Percentiles rank a stretch among this genome's conserved stretches.
Conservation (phyloP, 169 alveolate genomes). For the Plasmodium coatneyi region DNA sequence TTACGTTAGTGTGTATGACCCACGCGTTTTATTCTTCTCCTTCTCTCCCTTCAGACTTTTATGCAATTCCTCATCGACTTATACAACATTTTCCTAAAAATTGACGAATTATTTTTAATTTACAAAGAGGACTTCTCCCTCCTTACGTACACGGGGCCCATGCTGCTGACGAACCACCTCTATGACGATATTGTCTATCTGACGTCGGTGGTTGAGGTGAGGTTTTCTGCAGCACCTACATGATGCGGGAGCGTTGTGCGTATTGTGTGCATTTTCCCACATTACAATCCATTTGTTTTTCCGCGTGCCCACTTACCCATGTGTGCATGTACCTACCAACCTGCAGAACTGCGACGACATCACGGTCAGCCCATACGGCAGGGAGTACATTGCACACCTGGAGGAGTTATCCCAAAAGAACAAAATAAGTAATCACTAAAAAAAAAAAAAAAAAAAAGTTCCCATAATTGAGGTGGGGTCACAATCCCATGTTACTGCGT, state of each 20-base stretch:
- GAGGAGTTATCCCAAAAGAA: constrained; percentile 37
- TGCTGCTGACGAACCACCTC: constrained; percentile 47
- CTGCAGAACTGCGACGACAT: constrained; percentile 35
- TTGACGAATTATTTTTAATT: constrained; percentile 39
- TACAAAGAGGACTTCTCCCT: constrained; percentile 21
- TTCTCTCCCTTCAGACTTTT: constrained; percentile 19
- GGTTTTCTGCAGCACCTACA: not conserved
- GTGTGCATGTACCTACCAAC: not conserved
- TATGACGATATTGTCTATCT: constrained; percentile 53
- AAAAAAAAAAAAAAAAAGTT: not conserved
- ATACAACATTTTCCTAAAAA: constrained; percentile 64
- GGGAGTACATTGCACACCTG: constrained; percentile 50
- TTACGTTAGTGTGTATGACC: not conserved
- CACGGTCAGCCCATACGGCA: constrained; percentile 62
- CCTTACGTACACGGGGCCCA: constrained; percentile 59
- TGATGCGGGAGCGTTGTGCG: not conserved
- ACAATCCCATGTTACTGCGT: not conserved
- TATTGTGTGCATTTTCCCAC: not conserved
- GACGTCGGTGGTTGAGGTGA: constrained; percentile 63
- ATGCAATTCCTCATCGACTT: constrained; percentile 63
- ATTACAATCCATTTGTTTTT: not conserved
- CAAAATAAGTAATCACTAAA: constrained; percentile 52
- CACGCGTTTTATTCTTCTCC: not conserved
- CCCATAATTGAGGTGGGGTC: not conserved
- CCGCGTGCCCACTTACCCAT: not conserved